Base-by-base conservation (phyloP, 2,329 filamentous ascomycete genomes). In the Fusarium penzigii region DNA sequence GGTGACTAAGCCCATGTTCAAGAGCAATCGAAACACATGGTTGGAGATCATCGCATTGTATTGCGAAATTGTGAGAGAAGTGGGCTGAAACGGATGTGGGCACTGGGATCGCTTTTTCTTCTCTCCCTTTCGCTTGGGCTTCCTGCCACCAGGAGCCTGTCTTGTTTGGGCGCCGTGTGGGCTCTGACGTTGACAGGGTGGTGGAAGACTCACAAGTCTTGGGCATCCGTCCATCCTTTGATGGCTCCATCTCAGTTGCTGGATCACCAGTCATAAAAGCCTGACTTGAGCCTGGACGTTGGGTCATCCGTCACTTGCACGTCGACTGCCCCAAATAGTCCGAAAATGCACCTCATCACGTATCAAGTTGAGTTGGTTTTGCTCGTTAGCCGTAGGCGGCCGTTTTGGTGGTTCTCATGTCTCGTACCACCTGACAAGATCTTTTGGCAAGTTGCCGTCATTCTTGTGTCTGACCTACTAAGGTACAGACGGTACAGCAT, bases 41-140 rank as follows among this genome's bases (percentile, higher is more conserved):
- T 49, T 44, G 52, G 48, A 53, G 44, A 54, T 48, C 49, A 56
- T 55, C 52, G 51, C 52, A 55, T 45, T 52, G 20, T 7, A 25
- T 25, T 25, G 20, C 20, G 20, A 25, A 7, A 54, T 54, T 53
- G 45, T 48, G 45, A 51, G 47, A 53, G 49, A 62, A 56, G 52
- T 54, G 46, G 44, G 52, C 56, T 57, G 53, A 61, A 63, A 61
- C 55, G 50, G 63, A 58, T 59, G 62, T 65, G 62, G 60, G 53
- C 53, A 59, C 20, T 25, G 7, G 5, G 20, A 25, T 25, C 20
- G 20, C 20, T 7, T 25, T 25, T 25, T 25, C 7, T 53, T 60
- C 51, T 42, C 52, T 53, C 49, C 39, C 16, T 47, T 29, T 25
- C 20, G 43, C 49, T 51, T 42, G 55, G 49, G 20, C 20, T 48